phyloP scores from a whole-genome alignment of 768 basidiomycete species.

The Kwoniella shandongensis region DNA sequence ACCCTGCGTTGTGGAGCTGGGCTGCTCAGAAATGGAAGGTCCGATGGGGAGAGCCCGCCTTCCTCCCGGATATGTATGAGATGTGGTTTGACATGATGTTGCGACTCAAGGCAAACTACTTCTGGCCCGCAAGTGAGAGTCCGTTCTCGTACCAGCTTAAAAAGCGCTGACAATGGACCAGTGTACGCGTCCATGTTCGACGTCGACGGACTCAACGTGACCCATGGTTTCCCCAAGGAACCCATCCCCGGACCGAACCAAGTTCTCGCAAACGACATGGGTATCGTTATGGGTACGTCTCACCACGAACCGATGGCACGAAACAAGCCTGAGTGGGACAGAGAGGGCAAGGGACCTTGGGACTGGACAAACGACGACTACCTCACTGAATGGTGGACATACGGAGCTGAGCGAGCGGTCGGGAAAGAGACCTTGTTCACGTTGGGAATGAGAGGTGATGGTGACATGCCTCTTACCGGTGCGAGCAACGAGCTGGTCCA shows the following conservation, averaged over 20 bases:
- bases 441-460: slow-evolving; percentile 65
- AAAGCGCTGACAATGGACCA: no score
- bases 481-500: slow-evolving; percentile 42
- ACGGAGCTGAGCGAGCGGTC: slow-evolving; percentile 63
- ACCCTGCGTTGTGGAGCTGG: slow-evolving; percentile 71
- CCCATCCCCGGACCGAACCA: slow-evolving; percentile 65
- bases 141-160: no score
- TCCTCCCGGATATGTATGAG: slow-evolving; percentile 57
- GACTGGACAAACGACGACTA: slow-evolving; percentile 61
- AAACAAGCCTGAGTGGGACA: slow-evolving; percentile 65
- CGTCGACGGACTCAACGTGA: slow-evolving; percentile 20
- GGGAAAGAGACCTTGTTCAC: slow-evolving; percentile 67
- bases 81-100: slow-evolving; percentile 63
- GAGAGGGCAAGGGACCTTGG: slow-evolving; percentile 64
- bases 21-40: slow-evolving; percentile 68
- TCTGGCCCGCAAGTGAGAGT: slow-evolving; percentile 63
- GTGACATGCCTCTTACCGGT: slow-evolving; percentile 51
- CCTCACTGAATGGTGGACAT: slow-evolving; percentile 67
- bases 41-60: slow-evolving; percentile 63
- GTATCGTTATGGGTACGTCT: slow-evolving; percentile 70
- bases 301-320: slow-evolving; percentile 77
- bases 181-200: slow-evolving; percentile 40
- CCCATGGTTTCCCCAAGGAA: slow-evolving; percentile 57
- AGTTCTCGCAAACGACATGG: slow-evolving; percentile 64
- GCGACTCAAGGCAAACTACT: slow-evolving; percentile 67